Evolutionary conservation across 768 basidiomycete genomes (phyloP).

Genomic region (Phylloporus sp.): DNA sequence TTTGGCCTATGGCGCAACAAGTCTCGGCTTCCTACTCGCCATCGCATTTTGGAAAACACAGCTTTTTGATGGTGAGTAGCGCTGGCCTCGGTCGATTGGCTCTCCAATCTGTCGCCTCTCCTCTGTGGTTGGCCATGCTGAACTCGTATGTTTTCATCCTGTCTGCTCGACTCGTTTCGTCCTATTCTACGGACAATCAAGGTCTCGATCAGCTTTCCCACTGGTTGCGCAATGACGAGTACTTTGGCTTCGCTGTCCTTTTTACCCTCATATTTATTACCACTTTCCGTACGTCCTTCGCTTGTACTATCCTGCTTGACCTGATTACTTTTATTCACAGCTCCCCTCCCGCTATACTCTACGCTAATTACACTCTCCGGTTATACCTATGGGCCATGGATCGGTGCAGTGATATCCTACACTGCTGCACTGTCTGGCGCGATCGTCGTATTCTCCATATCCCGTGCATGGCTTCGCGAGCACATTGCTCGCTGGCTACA

Average conservation of each 20-base stretch:
- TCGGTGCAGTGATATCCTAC: constrained; percentile 85
- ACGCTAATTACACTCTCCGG: constrained; percentile 90
- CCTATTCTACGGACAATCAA: constrained; percentile 36
- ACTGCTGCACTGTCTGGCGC: constrained; percentile 82
- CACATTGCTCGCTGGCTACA: constrained; percentile 70
- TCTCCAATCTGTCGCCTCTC: background rate
- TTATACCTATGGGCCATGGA: constrained; percentile 84
- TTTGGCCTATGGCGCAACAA: constrained; percentile 73
- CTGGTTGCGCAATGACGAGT: constrained; percentile 69
- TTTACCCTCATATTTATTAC: constrained; percentile 83
- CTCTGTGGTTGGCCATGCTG: background rate
- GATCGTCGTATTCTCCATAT: constrained; percentile 75
- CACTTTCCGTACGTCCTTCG: constrained; percentile 67
- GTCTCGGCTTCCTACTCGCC: constrained; percentile 72
- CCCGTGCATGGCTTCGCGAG: constrained; percentile 69
- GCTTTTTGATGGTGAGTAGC: constrained; percentile 70
- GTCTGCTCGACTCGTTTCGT: no score
- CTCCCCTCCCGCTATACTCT: constrained; percentile 89
- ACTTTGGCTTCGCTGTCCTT: constrained; percentile 73
- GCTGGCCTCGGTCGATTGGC: background rate
- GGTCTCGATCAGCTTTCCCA: constrained; percentile 79
- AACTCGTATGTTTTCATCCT: background rate
- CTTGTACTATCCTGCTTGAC: constrained; percentile 2
- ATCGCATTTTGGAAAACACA: constrained; percentile 80
- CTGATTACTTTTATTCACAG: constrained; percentile 36